Base-by-base conservation (phyloP, 2,329 filamentous ascomycete species). In the Diaporthe eres region DNA sequence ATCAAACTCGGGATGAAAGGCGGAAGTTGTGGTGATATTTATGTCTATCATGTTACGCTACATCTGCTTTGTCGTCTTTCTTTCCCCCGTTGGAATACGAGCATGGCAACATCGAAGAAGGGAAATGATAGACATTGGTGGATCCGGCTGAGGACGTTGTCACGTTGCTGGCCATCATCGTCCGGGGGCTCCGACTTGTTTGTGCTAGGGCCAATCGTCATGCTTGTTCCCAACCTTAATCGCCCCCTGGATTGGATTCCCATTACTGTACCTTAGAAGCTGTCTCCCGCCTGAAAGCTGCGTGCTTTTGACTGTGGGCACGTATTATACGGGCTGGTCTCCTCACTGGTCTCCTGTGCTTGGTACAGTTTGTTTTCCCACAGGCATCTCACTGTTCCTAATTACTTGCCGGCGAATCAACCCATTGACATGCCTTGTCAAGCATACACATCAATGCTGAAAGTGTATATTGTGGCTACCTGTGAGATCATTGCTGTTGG, bases 151-250 rank as follows among this genome's bases (percentile, higher is more conserved):
- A 68, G 44, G 63, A 15, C 63, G 63, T 25, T 68, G 63, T 68
- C 63, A 68, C 63, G 63, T 68, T 37, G 31, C 28, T 51, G 63
- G 19, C 47, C 63, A 49, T 51, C 63, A 53, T 51, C 9, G 63
- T 19, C 63, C 63, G 63, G 63, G 47, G 44, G 28, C 44, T 68
- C 63, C 63, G 63, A 53, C 63, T n/a, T 68, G 63, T 51, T 49
- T 13, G 31, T 31, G 44, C 42, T 13, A 9, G 19, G 63, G 31
- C 47, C 44, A 37, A 37, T 51, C 47, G 44, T 19, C 28, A 68
- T 51, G 44, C 63, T 68, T 68, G 63, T 68, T 68, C 44, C 47
- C 22, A 68, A 68, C 63, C 63, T 68, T 68, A 68, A 68, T 51
- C 22, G 31, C 63, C 44, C 61, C 31, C 47, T 25, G 63, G 47